Evolutionary conservation across 2,329 filamentous ascomycete species (phyloP).

Genomic region (Aureobasidium sp.): DNA sequence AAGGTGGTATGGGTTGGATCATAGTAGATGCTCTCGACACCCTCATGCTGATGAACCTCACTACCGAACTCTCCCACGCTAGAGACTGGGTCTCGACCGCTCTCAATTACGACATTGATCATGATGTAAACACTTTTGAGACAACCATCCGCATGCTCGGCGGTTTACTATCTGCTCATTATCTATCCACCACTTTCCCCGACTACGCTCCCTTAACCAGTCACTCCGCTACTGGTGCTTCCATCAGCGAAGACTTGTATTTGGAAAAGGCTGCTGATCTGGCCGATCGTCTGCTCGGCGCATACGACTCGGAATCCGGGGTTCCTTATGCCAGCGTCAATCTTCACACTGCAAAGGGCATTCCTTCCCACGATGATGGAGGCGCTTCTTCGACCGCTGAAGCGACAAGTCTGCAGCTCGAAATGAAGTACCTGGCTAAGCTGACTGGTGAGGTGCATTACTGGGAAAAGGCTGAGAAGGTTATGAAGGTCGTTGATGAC

Average conservation of each 20-base stretch:
- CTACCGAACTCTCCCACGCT: conserved; percentile 73
- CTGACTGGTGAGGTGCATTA: conserved; percentile 87
- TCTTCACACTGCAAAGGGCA: conserved; percentile 65
- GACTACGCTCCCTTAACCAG: conserved; percentile 62
- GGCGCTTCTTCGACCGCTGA: conserved; percentile 93
- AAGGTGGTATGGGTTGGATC: conserved; percentile 91
- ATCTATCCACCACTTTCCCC: conserved; percentile 78
- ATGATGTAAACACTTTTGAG: conserved; percentile 96
- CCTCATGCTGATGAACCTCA: conserved; percentile 97
- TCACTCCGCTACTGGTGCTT: conserved; percentile 55
- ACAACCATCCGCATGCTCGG: conserved; percentile 97
- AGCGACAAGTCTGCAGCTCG: conserved; percentile 83
- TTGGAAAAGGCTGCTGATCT: conserved; percentile 93
- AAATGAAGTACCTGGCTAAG: conserved; percentile 95
- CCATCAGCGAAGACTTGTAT: conserved; percentile 80
- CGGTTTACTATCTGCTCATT: conserved; percentile 86
- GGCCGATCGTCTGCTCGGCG: conserved; percentile 76
- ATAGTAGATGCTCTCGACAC: conserved; percentile 95
- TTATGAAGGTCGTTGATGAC: conserved; percentile 84
- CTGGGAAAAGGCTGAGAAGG: conserved; percentile 86
- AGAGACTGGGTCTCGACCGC: conserved; percentile 80
- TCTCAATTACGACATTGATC: conserved; percentile 80
- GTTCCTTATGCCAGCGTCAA: conserved; percentile 89
- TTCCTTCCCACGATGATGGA: conserved; percentile 73
- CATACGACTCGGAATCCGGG: conserved; percentile 81